phyloP scores from a whole-genome alignment of 805 yeast species.

The Clavispora asparagi region DNA sequence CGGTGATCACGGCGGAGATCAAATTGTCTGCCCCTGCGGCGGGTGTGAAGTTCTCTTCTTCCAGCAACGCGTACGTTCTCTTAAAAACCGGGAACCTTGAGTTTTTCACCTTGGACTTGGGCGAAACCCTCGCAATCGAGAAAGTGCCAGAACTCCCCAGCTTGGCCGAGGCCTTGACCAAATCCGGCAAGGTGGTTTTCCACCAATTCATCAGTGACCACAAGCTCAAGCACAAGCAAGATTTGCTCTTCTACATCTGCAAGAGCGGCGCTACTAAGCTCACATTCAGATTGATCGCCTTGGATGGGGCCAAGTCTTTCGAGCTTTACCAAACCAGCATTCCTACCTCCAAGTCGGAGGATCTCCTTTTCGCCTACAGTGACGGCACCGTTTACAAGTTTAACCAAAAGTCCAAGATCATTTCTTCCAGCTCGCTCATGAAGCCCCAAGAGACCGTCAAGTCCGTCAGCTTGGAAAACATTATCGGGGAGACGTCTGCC shows the following conservation, averaged over 20 bases:
- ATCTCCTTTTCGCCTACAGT: conserved; percentile 17
- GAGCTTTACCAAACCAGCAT: conserved; percentile 19
- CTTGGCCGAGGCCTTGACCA: neutral
- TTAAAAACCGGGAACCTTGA: conserved; percentile 25
- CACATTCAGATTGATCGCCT: conserved; percentile 22
- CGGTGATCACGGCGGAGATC: conserved; percentile 7
- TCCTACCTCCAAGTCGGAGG: conserved; percentile 1
- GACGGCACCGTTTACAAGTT: conserved; percentile 24
- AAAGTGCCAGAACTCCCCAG: conserved; percentile 11
- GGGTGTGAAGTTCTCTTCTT: conserved; percentile 8
- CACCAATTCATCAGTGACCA: conserved; percentile 22
- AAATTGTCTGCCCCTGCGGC: conserved; percentile 7
- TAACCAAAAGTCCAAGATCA: conserved; percentile 9
- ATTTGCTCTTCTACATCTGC: conserved; percentile 18
- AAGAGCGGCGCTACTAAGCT: conserved; percentile 2
- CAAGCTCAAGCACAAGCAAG: conserved; percentile 18
- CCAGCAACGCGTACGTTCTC: conserved; percentile 21
- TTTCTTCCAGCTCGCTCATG: conserved; percentile 20
- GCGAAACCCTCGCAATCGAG: conserved; percentile 12
- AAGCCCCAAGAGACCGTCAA: conserved; percentile 17
- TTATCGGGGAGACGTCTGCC: conserved; percentile 8
- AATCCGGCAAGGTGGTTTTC: conserved; percentile 20
- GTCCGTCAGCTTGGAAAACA: conserved; percentile 16
- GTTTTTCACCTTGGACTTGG: conserved; percentile 6
- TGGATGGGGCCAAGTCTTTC: conserved; percentile 17